Base-by-base conservation (phyloP, 257 asterid genomes). In the Rhazya stricta region DNA sequence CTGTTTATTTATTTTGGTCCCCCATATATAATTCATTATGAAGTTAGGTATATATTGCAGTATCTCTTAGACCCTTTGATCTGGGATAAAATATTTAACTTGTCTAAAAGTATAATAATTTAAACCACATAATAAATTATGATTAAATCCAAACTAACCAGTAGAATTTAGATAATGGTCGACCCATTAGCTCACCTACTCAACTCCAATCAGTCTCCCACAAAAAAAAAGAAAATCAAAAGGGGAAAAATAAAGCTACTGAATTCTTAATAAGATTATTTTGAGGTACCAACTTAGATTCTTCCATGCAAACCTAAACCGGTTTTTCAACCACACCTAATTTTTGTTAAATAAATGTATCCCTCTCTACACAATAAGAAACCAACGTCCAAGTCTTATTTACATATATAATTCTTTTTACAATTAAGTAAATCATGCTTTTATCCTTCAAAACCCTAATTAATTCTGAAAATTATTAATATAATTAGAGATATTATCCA, bases 321-420 rank as follows among this genome's bases (percentile, higher is more conserved):
- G 72, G 81, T 76, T 68, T 81, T 77, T 78, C 81, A 82, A 75
- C 83, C 36, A 32, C 7, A 77, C 71, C 66, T 77, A 32, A 58
- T 36, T 48, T 27, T 69, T 41, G 41, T 0, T 73, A 56, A 39
- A 56, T 11, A 12, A 29, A 25, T 5, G 19, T 39, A 9, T 12
- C 25, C 1, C 42, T 11, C 56, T 36, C 19, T 29, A 5, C 19
- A 61, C 36, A 41, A 41, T 43, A 41, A 73, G 18, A 67, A 65
- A 30, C 11, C 13, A 56, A 56, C n/a, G 62, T 5, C 32, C 32
- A 56, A n/a, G 1, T n/a, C 23, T 53, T 23, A 0, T 50, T n/a
- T 8, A 50, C 23, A 13, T 18, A 13, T 16, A 4, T 50, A 50
- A 50, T 50, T n/a, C 23, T 50, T 9, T 6, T 53, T 19, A 23